A percentile compares a stretch with the other conserved stretches of the same genome.
Evolutionary conservation across 2,329 filamentous ascomycete genomes (phyloP).

Genomic region (Fusarium secorum): DNA sequence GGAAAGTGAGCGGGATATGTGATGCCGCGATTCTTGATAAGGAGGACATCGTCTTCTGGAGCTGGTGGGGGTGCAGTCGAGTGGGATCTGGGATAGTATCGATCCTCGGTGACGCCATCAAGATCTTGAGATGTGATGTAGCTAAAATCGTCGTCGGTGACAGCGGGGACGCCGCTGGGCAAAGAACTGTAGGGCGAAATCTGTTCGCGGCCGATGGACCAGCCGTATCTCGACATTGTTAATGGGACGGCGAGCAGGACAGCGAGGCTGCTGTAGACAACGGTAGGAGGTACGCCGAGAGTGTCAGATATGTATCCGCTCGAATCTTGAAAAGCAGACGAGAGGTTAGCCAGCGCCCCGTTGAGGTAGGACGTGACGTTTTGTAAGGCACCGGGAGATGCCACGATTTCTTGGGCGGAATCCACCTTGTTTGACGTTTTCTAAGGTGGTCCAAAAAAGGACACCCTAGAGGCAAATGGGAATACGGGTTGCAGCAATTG

Average conservation of each 20-base stretch:
- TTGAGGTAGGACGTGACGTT: slow-evolving; percentile 67
- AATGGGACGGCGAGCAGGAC: slow-evolving; percentile 59
- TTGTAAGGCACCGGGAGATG: slow-evolving; percentile 70
- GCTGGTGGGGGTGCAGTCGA: slow-evolving; percentile 46
- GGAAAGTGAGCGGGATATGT: slow-evolving; percentile 77
- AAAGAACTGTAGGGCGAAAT: slow-evolving; percentile 62
- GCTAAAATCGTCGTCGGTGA: slow-evolving; percentile 79
- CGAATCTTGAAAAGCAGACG: slow-evolving; percentile 56
- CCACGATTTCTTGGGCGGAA: slow-evolving; percentile 65
- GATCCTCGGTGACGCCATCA: slow-evolving; percentile 52
- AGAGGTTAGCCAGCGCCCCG: slow-evolving; percentile 59
- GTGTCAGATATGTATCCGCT: slow-evolving; percentile 61
- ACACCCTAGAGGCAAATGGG: slow-evolving; percentile 45
- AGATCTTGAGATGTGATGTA: slow-evolving; percentile 85
- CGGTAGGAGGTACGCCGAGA: slow-evolving; percentile 57
- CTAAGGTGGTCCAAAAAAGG: slow-evolving; percentile 48
- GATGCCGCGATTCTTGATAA: slow-evolving; percentile 72
- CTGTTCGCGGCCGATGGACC: slow-evolving; percentile 55
- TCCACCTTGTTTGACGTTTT: slow-evolving; percentile 64
- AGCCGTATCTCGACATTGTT: slow-evolving; percentile 64
- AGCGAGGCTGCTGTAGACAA: slow-evolving; percentile 60
- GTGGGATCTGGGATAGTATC: slow-evolving; percentile 53
- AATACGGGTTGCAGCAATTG: slow-evolving; percentile 33
- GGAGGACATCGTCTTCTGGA: slow-evolving; percentile 72
- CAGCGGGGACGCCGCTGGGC: slow-evolving; percentile 62